These are phyloP conservation scores for Penicillium soppii DNA, from an alignment of 495 filamentous ascomycete species.

Conservation along the genomic window DNA sequence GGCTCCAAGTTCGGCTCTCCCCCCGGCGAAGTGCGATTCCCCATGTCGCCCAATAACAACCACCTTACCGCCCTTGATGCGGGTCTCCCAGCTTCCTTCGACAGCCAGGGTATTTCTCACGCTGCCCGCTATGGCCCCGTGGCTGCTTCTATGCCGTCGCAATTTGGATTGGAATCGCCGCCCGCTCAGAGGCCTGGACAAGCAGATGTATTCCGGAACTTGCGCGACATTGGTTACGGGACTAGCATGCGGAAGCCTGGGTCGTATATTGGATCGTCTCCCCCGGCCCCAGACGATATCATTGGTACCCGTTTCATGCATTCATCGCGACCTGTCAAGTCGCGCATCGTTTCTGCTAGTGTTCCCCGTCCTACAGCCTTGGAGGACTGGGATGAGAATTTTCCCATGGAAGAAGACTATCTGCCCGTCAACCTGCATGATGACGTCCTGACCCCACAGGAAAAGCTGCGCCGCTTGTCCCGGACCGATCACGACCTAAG, in stretches of 20 bases:
- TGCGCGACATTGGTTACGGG: slow-evolving; percentile 86
- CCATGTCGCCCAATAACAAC: slow-evolving; percentile 66
- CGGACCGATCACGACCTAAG: slow-evolving; percentile 64
- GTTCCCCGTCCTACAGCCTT: slow-evolving; percentile 63
- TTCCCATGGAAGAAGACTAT: slow-evolving; percentile 91
- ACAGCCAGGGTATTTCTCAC: slow-evolving; percentile 92
- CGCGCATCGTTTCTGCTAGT: slow-evolving; percentile 72
- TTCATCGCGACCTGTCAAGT: slow-evolving; percentile 73
- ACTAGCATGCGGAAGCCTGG: slow-evolving; percentile 55
- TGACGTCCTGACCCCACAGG: slow-evolving; percentile 88
- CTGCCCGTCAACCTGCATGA: slow-evolving; percentile 85
- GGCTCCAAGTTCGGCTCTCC: slow-evolving; percentile 89
- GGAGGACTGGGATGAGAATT: slow-evolving; percentile 80
- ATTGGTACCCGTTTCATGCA: slow-evolving; percentile 73
- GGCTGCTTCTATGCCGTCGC: slow-evolving; percentile 87
- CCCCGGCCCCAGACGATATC: slow-evolving; percentile 53
- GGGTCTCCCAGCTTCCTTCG: slow-evolving; percentile 91
- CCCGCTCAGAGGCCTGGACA: slow-evolving; percentile 58
- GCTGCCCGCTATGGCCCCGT: slow-evolving; percentile 87
- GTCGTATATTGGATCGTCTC: slow-evolving; percentile 64
- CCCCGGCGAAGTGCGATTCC: slow-evolving; percentile 65
- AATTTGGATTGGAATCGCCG: slow-evolving; percentile 89
- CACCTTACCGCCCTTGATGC: slow-evolving; percentile 87
- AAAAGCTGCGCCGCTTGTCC: slow-evolving; percentile 81
- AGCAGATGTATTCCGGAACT: slow-evolving; percentile 71